Evolutionary conservation across 179 eudicot species (phyloP), one percentile per base, ranked within the genome.

Genomic region (Vitellaria paradoxa): DNA sequence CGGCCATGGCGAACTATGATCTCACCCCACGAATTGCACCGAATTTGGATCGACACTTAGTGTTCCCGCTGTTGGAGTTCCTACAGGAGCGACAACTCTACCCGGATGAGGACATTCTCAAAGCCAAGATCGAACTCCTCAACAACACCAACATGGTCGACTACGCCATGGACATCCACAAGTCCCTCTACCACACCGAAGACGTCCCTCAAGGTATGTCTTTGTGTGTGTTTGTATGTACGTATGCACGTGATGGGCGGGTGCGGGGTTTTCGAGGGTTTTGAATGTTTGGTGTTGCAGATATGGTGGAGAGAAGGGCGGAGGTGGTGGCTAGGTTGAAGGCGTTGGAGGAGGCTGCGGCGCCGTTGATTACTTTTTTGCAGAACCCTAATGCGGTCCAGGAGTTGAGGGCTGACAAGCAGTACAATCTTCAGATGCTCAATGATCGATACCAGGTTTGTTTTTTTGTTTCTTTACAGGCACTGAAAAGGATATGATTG

Each of bases 111-210:
- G 86, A 89, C 69, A 91, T 95, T 6, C 82, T 95, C 20, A 91
- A 91, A 76, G 91, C 88, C 24, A 95, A 95, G 82, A 93, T 95
- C 73, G 90, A 90, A 46, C 92, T 95, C 9, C 93, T 95, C 6
- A 95, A 89, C 75, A 84, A 90, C 52, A 93, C 99, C 13, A 95
- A 93, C 76, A 95, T 95, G 99, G 99, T 95, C 49, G 99, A 95
- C 76, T 95, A 95, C 68, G 97, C 97, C 72, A 95, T 95, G 99
- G 99, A 95, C 47, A 95, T 95, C 49, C 97, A 95, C 83, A 95
- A 95, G 78, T 89, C 91, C 13, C 95, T 95, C 52, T 93, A 95
- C 65, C 90, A 84, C 56, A 84, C 99, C 4, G 97, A 93, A 7
- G 95, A 95, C 10, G 97, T 93, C 11, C 99, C 99, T 12, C 97